Evolutionary conservation across 179 eudicot species (phyloP), one percentile per base, ranked within the genome.

Genomic region (Nepenthes alata): DNA sequence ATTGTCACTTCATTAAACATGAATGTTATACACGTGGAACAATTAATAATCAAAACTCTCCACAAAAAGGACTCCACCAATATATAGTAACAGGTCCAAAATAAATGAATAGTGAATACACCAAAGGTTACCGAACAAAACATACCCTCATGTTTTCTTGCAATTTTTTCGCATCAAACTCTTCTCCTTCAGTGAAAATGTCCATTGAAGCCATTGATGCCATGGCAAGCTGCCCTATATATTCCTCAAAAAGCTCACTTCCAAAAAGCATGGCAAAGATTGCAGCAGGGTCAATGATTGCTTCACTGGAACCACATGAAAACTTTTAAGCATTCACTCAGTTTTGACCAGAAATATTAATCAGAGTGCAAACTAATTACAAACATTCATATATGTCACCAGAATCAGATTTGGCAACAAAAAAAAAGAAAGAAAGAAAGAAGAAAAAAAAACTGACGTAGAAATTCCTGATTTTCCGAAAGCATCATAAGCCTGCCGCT

Each of bases 181-280:
- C 87, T 70, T 94, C 97, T 50, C 89, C 85, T 60, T 90, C 97
- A 38, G 86, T 67, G 74, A 73, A 82, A 57, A 90, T 72, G 81
- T 94, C 97, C 80, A 87, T 68, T 13, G 99, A 94, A 67, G 95
- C 99, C 94, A 94, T 90, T 64, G 99, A 94, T 70, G 99, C 97
- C 97, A 94, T 87, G 71, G 99, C 99, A 60, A 88, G 90, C 77
- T 94, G 89, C 55, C 99, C 99, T 71, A 94, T 90, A 68, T 94
- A 90, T 60, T 87, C 99, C 80, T 94, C 99, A 74, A 94, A 94
- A 71, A 90, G 91, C 78, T 94, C 99, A 80, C 99, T 94, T 73
- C 99, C 99, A 78, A 94, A 94, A 45, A 94, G 96, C 96, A 94
- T 90, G 13, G 99, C 99, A 74, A 94, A 94, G 45, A 94, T 90